phyloP scores from a whole-genome alignment of 345 rosid genomes.

The Cardiospermum halicacabum region DNA sequence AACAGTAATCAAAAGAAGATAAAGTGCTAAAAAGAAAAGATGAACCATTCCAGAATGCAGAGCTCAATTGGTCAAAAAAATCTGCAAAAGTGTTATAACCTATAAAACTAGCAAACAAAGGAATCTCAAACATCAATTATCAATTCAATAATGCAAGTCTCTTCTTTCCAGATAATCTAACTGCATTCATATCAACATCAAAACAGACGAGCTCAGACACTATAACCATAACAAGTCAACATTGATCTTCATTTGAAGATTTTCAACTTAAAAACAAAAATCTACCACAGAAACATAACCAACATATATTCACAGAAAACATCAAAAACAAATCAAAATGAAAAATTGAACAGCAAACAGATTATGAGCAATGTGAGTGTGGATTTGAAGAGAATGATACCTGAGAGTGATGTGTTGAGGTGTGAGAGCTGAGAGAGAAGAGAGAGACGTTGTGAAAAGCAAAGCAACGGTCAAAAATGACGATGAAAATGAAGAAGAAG shows the following conservation, averaged over 20 bases:
- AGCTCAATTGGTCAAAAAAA: slow-evolving; percentile 20
- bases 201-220: background rate
- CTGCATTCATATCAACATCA: background rate
- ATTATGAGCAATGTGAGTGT: background rate
- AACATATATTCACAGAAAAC: too few relatives aligned
- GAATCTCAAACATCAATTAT: background rate
- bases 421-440: slow-evolving; percentile 13
- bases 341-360: background rate
- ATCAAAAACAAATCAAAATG: background rate
- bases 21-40: slow-evolving; percentile 22
- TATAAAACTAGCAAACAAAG: background rate
- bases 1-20: slow-evolving; percentile 30
- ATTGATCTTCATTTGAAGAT: too few relatives aligned
- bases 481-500: background rate
- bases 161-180: background rate
- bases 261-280: too few relatives aligned
- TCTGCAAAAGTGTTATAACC: slow-evolving; percentile 5
- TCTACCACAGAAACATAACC: too few relatives aligned
- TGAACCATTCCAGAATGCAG: slow-evolving; percentile 15
- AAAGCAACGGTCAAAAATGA: slow-evolving; percentile 60
- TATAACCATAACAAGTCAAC: slow-evolving; percentile 4
- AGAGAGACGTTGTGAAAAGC: slow-evolving; percentile 46
- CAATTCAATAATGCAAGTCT: slow-evolving; percentile 5
- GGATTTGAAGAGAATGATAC: slow-evolving; percentile 7
- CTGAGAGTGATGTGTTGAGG: slow-evolving; percentile 16